Base-by-base conservation (phyloP, 768 basidiomycete genomes). In the Gelatoporia subvermispora region DNA sequence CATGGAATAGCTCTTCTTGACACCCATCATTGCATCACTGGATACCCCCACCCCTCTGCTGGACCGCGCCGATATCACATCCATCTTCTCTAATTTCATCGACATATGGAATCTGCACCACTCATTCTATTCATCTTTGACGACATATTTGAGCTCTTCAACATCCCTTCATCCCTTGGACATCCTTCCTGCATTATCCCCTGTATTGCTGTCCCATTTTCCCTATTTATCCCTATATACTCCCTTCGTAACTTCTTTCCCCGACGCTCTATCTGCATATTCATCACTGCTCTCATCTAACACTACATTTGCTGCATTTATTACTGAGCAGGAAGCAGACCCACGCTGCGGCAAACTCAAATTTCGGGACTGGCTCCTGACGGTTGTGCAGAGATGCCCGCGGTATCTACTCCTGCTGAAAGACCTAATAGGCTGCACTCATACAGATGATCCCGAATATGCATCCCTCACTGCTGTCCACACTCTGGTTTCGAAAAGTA, bases 51-150 rank as follows among this genome's bases (percentile, higher is more conserved):
- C 78, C 21, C 84, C 88, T 2, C 65, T 93, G n/a, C 73, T 93
- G 43, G 73, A 81, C 50, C 79, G 87, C 48, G 65, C 77, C 2
- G 76, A 81, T 39, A 75, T 93, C 49, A 86, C 83, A 1, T 74
- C 81, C 11, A 72, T 92, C 31, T 93, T 93, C 65, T 86, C 85
- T 53, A 92, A 92, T 64, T 91, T 93, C 54, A 84, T 91, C 60
- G 90, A 93, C 65, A 92, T 93, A 28, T 91, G 86, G 90, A 92
- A 90, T 58, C 74, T 90, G 37, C 88, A 91, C 66, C 85, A 78
- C 44, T 78, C 85, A 2, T 85, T 91, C 66, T 80, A 82, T 49
- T 69, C 76, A 5, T 76, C 82, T 2, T 72, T 91, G 23, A 72
- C 78, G 8, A 64, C 68, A 36, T 69, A 78, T 42, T 56, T 73